Conservation (phyloP, 208 protist genomes). For the Crithidia sp. region DNA sequence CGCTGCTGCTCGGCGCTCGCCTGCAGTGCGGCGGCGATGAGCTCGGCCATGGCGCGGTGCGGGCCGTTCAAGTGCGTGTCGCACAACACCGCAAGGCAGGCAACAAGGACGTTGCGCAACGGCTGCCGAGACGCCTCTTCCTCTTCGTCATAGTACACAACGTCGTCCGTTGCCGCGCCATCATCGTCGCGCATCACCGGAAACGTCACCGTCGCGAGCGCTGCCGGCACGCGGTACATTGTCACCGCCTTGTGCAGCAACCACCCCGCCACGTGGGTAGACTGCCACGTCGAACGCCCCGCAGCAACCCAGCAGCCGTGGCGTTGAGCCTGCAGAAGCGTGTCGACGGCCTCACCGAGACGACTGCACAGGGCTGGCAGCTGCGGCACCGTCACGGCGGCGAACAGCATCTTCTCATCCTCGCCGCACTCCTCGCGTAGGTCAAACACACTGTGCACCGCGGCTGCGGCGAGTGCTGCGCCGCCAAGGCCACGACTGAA, state of each 20-base stretch:
- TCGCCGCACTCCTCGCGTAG: slow-evolving; percentile 9
- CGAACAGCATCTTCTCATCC: slow-evolving; percentile 20
- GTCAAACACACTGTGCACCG: slow-evolving; percentile 18
- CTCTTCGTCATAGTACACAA: too few species aligned
- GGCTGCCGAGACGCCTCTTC: neutral
- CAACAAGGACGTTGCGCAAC: slow-evolving; percentile 12
- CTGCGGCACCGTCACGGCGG: slow-evolving; percentile 19
- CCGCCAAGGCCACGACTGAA: slow-evolving; percentile 20
- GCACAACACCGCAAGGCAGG: slow-evolving; percentile 24
- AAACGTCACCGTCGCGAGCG: slow-evolving; percentile 17
- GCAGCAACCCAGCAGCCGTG: slow-evolving; percentile 14
- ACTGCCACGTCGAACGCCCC: slow-evolving; percentile 22
- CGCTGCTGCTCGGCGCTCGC: slow-evolving; percentile 2
- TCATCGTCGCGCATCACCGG: neutral
- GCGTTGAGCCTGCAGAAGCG: slow-evolving; percentile 1
- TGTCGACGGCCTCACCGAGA: slow-evolving; percentile 25
- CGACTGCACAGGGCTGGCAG: slow-evolving; percentile 27
- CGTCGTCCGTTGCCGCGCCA: neutral
- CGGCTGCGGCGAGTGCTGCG: slow-evolving; percentile 7
- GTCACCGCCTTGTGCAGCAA: slow-evolving; percentile 21
- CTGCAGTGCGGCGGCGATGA: slow-evolving; percentile 26
- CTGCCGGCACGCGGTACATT: slow-evolving; percentile 14
- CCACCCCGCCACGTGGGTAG: slow-evolving; percentile 12
- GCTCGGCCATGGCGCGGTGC: slow-evolving; percentile 27
- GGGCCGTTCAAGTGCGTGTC: neutral